Conservation (phyloP, 106 monocot genomes). For the Allium sativum region DNA sequence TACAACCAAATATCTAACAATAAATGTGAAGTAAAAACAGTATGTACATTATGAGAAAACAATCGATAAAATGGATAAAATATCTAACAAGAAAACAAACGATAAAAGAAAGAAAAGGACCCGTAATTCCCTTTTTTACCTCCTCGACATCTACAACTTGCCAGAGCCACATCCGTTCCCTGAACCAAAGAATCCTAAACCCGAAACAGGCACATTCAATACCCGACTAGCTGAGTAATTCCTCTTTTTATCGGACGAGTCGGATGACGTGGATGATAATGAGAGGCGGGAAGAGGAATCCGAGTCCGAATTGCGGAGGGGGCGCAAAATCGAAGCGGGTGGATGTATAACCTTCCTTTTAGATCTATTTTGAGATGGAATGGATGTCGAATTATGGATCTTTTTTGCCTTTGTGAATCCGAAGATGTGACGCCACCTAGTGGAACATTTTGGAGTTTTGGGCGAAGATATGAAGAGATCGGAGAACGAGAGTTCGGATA, state of each 20-base stretch:
- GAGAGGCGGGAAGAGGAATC: constrained; percentile 55
- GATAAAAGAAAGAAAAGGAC: too few species aligned
- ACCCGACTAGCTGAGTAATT: constrained; percentile 42
- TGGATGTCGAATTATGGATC: constrained; percentile 16
- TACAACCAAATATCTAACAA: too few species aligned
- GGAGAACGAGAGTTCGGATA: constrained; percentile 6
- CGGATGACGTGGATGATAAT: constrained; percentile 58
- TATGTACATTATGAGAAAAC: too few species aligned
- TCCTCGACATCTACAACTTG: too few species aligned
- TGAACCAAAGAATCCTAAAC: constrained; percentile 12
- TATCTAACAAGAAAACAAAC: too few species aligned
- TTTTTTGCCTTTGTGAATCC: constrained; percentile 29
- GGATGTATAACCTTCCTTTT: constrained; percentile 22
- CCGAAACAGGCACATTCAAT: constrained; percentile 44
- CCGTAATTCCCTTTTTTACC: too few species aligned
- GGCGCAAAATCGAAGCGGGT: constrained; percentile 36
- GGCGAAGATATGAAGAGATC: constrained; percentile 46
- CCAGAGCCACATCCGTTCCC: too few species aligned
- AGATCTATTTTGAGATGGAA: constrained; percentile 13
- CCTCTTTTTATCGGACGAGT: constrained; percentile 56
- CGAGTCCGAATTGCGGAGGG: constrained; percentile 42
- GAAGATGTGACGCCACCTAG: constrained; percentile 67
- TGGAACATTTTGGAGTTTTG: constrained; percentile 76
- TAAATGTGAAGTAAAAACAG: too few species aligned
- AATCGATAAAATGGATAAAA: too few species aligned